Evolutionary conservation across 306 rosid genomes (phyloP).

Genomic region (Prunus padus): DNA sequence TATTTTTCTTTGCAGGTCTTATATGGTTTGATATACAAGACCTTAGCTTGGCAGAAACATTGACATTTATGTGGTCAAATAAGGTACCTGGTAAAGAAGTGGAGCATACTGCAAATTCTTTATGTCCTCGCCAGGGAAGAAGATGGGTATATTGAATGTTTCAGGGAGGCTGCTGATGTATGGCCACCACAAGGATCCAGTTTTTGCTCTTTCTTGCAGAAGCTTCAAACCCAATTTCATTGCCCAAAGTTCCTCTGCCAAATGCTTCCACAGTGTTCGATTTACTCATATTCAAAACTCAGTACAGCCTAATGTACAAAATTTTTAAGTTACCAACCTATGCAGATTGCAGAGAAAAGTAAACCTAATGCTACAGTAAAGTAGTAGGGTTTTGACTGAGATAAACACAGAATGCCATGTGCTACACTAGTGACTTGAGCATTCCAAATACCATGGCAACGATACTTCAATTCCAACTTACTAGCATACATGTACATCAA

Average conservation of each 20-base stretch:
- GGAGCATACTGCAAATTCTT: slow-evolving; percentile 98
- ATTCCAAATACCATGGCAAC: background rate
- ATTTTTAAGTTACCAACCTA: slow-evolving; percentile 47
- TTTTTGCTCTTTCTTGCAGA: slow-evolving; percentile 86
- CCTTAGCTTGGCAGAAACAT: background rate
- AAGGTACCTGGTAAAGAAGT: slow-evolving; percentile 79
- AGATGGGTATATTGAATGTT: slow-evolving; percentile 70
- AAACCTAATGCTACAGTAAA: slow-evolving; percentile 7
- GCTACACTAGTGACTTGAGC: background rate
- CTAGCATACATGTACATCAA: background rate
- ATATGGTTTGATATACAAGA: background rate
- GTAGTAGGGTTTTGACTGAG: background rate
- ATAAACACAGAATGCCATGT: background rate
- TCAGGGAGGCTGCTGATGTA: slow-evolving; percentile 88
- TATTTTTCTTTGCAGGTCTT: background rate
- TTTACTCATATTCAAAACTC: slow-evolving; percentile 76
- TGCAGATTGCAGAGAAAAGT: slow-evolving; percentile 12
- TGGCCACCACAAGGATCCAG: slow-evolving; percentile 97
- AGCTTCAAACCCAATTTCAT: slow-evolving; percentile 96
- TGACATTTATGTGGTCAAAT: slow-evolving; percentile 5
- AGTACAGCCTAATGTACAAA: slow-evolving; percentile 51
- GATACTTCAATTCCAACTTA: background rate
- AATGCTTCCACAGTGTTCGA: slow-evolving; percentile 84
- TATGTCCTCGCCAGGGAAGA: slow-evolving; percentile 79
- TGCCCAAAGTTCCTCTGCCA: slow-evolving; percentile 99